Evolutionary conservation across 2,329 filamentous ascomycete species (phyloP), one percentile per base, ranked within the genome.

Genomic region (Microdochium trichocladiopsis): DNA sequence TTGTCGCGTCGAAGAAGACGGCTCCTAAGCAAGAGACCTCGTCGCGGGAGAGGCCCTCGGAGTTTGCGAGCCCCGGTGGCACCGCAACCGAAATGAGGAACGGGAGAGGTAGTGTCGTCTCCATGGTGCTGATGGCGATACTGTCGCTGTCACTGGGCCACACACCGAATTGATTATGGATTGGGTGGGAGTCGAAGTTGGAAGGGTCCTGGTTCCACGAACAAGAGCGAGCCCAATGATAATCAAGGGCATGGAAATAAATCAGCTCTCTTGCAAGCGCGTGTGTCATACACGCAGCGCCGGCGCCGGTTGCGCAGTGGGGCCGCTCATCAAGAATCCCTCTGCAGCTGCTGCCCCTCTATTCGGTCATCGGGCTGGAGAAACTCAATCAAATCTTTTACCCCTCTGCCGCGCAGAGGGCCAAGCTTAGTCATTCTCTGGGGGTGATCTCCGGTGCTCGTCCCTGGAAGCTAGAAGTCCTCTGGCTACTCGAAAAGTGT

Each of bases 71-170:
- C 45, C 71, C 73, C 24, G 74, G 73, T 1, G 75, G 73, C 49
- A 79, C 71, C 56, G 76, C 72, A 55, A 85, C 76, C 61, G 77
- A 76, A 66, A 83, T 72, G 54, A 86, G 71, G 62, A 86, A 85
- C 23, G 83, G 83, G 50, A 86, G 70, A 10, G 83, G 80, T 22
- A 85, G 73, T 54, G 78, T 83, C 25, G 82, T 82, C 67, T 86
- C 83, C 83, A 86, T 86, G 56, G 55, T 64, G 64, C 54, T 25
- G 41, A n/a, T 45, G 48, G 28, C 25, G 23, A 25, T 22, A 16
- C 10, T 31, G 28, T 23, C 3, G 25, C 16, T 47, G 47, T n/a
- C 12, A n/a, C 33, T 37, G 33, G 33, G 14, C 14, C 14, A 16
- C 33, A n/a, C 33, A 45, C 3, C 41, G 21, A 23, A 10, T 11